These are phyloP conservation scores for Phaeomoniella chlamydospora DNA, from an alignment of 2,329 filamentous ascomycete species.

Conservation along the genomic window DNA sequence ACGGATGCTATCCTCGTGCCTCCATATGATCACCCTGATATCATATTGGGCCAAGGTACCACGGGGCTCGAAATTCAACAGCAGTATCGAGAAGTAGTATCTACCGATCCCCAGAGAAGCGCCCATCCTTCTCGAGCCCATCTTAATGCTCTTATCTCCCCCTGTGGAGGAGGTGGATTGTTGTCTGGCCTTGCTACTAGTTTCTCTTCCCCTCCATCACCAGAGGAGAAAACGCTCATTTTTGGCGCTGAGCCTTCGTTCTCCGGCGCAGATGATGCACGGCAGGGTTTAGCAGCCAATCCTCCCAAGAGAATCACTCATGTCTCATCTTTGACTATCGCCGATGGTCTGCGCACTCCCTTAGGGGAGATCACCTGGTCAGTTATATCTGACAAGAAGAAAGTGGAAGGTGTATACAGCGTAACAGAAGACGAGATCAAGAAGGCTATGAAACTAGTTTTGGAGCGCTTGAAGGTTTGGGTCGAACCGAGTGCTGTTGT, in stretches of 20 bases:
- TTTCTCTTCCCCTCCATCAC: conserved; percentile 24
- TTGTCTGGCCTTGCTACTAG: conserved; percentile 70
- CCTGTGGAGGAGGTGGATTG: conserved; percentile 80
- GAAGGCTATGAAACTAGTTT: conserved; percentile 58
- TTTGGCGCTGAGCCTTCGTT: conserved; percentile 80
- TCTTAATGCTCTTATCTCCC: conserved; percentile 62
- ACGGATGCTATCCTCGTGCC: conserved; percentile 72
- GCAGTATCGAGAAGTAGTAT: conserved; percentile 48
- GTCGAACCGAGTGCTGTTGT: conserved; percentile 82
- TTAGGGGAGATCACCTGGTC: conserved; percentile 63
- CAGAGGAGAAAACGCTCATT: conserved; percentile 45
- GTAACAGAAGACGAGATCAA: conserved; percentile 75
- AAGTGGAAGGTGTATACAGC: conserved; percentile 56
- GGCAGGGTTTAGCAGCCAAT: conserved; percentile 52
- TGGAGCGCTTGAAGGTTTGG: conserved; percentile 81
- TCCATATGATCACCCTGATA: conserved; percentile 84
- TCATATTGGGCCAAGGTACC: conserved; percentile 89
- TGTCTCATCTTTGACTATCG: conserved; percentile 68
- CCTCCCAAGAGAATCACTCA: conserved; percentile 39
- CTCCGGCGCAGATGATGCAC: conserved; percentile 71
- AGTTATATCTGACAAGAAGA: conserved; percentile 56
- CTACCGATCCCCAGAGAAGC: conserved; percentile 13
- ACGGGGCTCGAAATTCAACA: conserved; percentile 66
- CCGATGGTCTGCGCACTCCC: conserved; percentile 76
- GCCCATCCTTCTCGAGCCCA: conserved; percentile 10